Percentiles rank a stretch among this genome's conserved stretches.
These are phyloP conservation scores for Xylaria multiplex DNA, from an alignment of 2,329 filamentous ascomycete genomes.

Conservation along the genomic window DNA sequence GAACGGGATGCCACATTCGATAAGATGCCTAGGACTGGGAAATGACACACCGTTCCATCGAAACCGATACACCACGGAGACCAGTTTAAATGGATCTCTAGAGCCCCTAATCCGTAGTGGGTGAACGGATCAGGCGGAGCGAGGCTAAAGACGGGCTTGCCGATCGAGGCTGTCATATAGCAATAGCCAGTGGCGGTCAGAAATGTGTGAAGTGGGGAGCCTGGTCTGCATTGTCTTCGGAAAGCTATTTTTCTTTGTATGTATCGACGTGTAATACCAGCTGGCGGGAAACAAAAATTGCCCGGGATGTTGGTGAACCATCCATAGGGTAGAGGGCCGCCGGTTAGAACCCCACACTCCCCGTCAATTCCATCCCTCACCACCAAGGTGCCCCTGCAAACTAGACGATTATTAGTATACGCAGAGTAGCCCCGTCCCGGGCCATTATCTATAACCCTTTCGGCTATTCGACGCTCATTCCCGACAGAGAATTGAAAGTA, in stretches of 20 bases:
- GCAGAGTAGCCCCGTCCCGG: neutral
- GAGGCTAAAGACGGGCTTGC: neutral
- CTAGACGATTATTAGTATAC: neutral
- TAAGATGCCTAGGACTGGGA: neutral
- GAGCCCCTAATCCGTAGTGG: neutral
- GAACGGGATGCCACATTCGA: no score
- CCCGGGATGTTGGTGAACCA: slow-evolving; percentile 22
- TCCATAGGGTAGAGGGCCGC: slow-evolving; percentile 4
- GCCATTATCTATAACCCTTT: slow-evolving; percentile 13
- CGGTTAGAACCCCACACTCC: slow-evolving; percentile 2
- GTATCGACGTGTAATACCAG: neutral
- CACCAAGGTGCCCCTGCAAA: neutral
- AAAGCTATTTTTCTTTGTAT: neutral
- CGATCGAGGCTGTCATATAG: neutral
- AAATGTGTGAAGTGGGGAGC: neutral
- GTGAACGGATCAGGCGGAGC: neutral
- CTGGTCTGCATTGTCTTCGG: neutral
- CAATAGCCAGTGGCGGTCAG: neutral
- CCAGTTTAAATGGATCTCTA: neutral
- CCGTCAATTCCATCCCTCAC: slow-evolving; percentile 23
- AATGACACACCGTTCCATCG: neutral
- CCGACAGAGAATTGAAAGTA: neutral
- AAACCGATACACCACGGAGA: neutral
- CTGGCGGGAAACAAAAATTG: neutral
- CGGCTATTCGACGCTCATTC: neutral